These are phyloP conservation scores for Elsinoe fawcettii DNA, from an alignment of 2,329 filamentous ascomycete species.

Conservation along the genomic window DNA sequence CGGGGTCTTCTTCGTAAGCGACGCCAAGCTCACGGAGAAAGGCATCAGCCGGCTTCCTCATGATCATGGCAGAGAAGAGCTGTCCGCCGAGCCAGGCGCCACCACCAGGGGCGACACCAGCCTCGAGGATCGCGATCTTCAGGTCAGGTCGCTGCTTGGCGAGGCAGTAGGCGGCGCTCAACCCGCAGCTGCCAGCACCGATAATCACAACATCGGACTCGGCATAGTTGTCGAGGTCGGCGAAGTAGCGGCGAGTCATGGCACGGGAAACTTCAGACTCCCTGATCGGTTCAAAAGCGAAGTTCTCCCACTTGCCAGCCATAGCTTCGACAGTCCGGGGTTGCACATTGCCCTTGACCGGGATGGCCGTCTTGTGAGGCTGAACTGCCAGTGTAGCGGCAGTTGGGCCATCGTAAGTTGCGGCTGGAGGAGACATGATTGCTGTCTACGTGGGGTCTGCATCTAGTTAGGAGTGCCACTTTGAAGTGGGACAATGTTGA, in stretches of 20 bases:
- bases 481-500: conserved; percentile 35
- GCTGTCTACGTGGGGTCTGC: conserved; percentile 33
- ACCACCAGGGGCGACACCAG: conserved; percentile 76
- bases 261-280: conserved; percentile 88
- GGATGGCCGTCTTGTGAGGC: conserved; percentile 29
- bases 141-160: conserved; percentile 78
- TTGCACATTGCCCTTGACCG: conserved; percentile 34
- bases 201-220: conserved; percentile 93
- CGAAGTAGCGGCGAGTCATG: conserved; percentile 90
- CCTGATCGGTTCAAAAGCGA: conserved; percentile 78
- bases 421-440: conserved; percentile 73
- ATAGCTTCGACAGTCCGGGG: conserved; percentile 56
- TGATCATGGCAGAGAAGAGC: conserved; percentile 90
- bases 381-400: conserved; percentile 40
- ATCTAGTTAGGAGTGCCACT: conserved; percentile 30
- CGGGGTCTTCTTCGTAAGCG: conserved; percentile 76
- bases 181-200: conserved; percentile 80
- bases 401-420: conserved; percentile 46
- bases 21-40: conserved; percentile 78
- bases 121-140: conserved; percentile 86
- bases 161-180: conserved; percentile 76
- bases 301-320: conserved; percentile 70
- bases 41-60: conserved; percentile 83
- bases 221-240: conserved; percentile 79
- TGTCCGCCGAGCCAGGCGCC: conserved; percentile 91